Conservation (phyloP, 208 protist genomes). For the Crithidia bombi region DNA sequence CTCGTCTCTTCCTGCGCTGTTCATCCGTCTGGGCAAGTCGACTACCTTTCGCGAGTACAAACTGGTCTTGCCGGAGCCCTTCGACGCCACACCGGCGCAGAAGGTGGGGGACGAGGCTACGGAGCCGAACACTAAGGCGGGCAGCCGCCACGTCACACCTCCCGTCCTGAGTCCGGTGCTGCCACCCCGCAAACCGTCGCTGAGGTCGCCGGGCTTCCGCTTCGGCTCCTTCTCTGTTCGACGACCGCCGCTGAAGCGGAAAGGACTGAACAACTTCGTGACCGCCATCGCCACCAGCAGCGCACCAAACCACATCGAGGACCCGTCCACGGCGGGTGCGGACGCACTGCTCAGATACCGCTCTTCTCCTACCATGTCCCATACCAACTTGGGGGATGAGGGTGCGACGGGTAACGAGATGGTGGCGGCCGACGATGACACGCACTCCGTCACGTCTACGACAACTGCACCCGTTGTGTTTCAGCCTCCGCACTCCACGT, state of each 20-base stretch:
- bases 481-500: neutral
- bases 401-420: neutral
- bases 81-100: neutral
- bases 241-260: neutral
- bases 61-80: constrained; percentile 9
- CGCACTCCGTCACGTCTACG: neutral
- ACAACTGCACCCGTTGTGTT: neutral
- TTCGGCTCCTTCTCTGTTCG: constrained; percentile 6
- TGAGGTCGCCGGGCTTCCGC: constrained; percentile 16
- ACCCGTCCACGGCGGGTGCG: neutral
- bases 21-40: constrained; percentile 50
- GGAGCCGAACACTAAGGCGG: neutral
- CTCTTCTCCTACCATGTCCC: neutral
- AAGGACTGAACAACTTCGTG: constrained; percentile 2
- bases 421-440: neutral
- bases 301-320: neutral
- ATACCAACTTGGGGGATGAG: neutral
- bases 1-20: constrained; percentile 35
- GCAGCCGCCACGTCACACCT: neutral
- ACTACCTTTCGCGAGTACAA: constrained; percentile 62
- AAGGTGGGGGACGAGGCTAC: neutral
- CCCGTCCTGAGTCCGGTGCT: constrained; percentile 8
- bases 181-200: constrained; percentile 3
- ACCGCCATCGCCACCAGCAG: neutral
- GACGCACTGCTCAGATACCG: neutral